Conservation (phyloP, 1,284 basidiomycete genomes). For the Schizophyllum commune region DNA sequence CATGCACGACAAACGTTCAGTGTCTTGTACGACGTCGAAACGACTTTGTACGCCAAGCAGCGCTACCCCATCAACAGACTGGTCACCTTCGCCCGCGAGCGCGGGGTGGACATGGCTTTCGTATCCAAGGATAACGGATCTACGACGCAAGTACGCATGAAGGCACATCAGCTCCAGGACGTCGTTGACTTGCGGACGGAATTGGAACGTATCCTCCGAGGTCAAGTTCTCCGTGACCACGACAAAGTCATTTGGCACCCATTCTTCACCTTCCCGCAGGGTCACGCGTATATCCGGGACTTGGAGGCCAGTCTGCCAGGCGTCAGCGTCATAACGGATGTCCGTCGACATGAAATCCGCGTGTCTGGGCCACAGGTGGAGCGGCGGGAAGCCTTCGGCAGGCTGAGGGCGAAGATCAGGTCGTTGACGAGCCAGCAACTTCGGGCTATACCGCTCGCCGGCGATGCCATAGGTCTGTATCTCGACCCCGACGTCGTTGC, state of each 20-base stretch:
- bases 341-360: conserved; percentile 33
- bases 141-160: conserved; percentile 14
- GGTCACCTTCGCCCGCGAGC: conserved; percentile 8
- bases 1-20: conserved; percentile 42
- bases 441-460: conserved; percentile 34
- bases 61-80: conserved; percentile 30
- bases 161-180: conserved; percentile 26
- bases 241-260: conserved; percentile 53
- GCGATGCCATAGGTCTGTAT: conserved; percentile 36
- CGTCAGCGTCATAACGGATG: conserved; percentile 37
- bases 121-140: background rate
- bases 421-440: conserved; percentile 32
- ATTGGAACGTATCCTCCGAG: conserved; percentile 50
- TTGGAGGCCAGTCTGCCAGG: conserved; percentile 29
- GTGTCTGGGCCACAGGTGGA: conserved; percentile 39
- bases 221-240: conserved; percentile 45
- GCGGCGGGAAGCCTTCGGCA: conserved; percentile 31
- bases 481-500: conserved; percentile 25
- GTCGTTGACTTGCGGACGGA: conserved; percentile 47
- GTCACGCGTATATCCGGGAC: conserved; percentile 34
- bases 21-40: conserved; percentile 34
- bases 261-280: conserved; percentile 39
- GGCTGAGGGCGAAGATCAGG: conserved; percentile 38
- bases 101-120: background rate
- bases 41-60: conserved; percentile 27